Evolutionary conservation across 1,139 yeast genomes (phyloP), one percentile per base, ranked within the genome.

Genomic region (Magnusiomyces fungicola): DNA sequence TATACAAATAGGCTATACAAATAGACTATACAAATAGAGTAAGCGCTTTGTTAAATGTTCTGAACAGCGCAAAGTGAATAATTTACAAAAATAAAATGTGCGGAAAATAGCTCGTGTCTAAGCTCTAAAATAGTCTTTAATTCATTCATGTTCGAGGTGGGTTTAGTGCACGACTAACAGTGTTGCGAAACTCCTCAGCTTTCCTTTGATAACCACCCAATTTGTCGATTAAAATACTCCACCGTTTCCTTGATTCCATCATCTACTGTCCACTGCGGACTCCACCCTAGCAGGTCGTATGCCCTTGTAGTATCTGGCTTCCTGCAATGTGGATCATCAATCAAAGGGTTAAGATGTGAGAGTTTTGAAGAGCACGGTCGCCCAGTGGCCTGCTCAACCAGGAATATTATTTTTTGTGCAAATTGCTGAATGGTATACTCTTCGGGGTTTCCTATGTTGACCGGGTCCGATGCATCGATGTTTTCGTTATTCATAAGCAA

Each of bases 401-500:
- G 51, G 14, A 51, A 48, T 32, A 56, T 56, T 27, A 57, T 58
- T 50, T 56, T 50, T 4, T 55, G 41, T 9, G 61, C 61, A 50
- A 59, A 57, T 22, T 58, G 56, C 22, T 47, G 43, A 12, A 59
- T 56, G 14, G 60, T 58, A 42, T 45, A 58, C 46, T 59, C 63
- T 41, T 57, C 58, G 22, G 61, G 59, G 43, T 61, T 59, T 14
- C 63, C 63, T 9, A 59, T 47, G 38, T 59, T 59, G 32, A 59
- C 61, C 1, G 62, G 62, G 41, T 56, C 55, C 16, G 53, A 43
- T 16, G 40, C 39, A 40, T 25, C 14, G 21, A 22, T 10, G 18
- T 21, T 16, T 21, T 57, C 58, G 32, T 60, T 53, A 46, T 58
- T 56, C 63, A 59, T 59, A 27, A 59, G 56, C 41, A 46, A 43